These are phyloP conservation scores for Polyporus arcularius DNA, from an alignment of 768 basidiomycete species.

Conservation along the genomic window DNA sequence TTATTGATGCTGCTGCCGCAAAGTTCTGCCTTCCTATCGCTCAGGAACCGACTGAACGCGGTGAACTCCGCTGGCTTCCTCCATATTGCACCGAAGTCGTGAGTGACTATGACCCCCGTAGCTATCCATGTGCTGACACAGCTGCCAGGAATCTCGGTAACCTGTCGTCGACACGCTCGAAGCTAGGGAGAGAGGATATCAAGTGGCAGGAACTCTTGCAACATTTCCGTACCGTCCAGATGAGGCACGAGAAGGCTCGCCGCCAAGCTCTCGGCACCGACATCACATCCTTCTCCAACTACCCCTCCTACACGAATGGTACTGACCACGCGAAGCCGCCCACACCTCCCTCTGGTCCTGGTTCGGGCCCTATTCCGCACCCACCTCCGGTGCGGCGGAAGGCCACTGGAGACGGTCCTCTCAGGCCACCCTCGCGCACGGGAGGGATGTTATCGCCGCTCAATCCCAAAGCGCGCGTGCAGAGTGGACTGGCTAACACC, in stretches of 20 bases:
- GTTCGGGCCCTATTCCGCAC: constrained; percentile 20
- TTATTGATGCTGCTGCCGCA: constrained; percentile 96
- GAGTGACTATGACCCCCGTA: constrained; percentile 28
- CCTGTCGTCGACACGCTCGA: constrained; percentile 64
- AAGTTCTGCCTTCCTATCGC: constrained; percentile 92
- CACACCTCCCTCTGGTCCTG: constrained; percentile 14
- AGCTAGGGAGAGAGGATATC: constrained; percentile 83
- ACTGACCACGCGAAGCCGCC: constrained; percentile 40
- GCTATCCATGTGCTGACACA: background rate
- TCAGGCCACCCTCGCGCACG: constrained; percentile 31
- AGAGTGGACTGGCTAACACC: constrained; percentile 38
- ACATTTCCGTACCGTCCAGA: constrained; percentile 90
- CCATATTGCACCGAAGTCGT: constrained; percentile 88
- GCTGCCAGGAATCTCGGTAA: constrained; percentile 25
- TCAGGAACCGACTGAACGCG: constrained; percentile 91
- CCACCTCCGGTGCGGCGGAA: constrained; percentile 60
- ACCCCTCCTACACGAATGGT: constrained; percentile 34
- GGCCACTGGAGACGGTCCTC: constrained; percentile 49
- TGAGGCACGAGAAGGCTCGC: constrained; percentile 89
- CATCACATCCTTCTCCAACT: constrained; percentile 49
- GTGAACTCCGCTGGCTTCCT: constrained; percentile 95
- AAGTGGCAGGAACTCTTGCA: constrained; percentile 95
- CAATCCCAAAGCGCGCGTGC: constrained; percentile 66
- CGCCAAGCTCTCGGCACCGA: constrained; percentile 75
- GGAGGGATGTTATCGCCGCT: constrained; percentile 63